Conservation (phyloP, 352 stramenopile genomes). For the Phytophthora quininea region DNA sequence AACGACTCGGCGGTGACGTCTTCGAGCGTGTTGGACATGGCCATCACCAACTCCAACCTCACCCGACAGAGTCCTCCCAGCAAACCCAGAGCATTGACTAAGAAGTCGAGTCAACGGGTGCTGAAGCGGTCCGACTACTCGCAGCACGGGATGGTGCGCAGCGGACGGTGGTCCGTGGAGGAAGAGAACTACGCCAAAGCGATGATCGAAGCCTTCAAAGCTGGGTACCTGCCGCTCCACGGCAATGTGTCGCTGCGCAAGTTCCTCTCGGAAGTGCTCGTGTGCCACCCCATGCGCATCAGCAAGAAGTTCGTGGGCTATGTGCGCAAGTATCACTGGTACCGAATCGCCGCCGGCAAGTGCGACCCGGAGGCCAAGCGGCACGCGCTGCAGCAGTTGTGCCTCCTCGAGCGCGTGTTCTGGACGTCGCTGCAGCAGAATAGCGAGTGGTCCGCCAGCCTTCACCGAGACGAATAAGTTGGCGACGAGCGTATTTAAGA, state of each 20-base stretch:
- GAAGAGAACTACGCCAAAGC: slow-evolving; percentile 82
- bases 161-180: slow-evolving; percentile 70
- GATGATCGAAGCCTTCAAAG: slow-evolving; percentile 86
- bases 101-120: slow-evolving; percentile 55
- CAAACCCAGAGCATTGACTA: slow-evolving; percentile 4
- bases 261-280: slow-evolving; percentile 86
- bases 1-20: slow-evolving; percentile 40
- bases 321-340: slow-evolving; percentile 89
- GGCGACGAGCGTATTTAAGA: slow-evolving; percentile 34
- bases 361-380: slow-evolving; percentile 57
- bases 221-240: slow-evolving; percentile 70
- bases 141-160: slow-evolving; percentile 73
- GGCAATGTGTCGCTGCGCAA: slow-evolving; percentile 86
- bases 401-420: slow-evolving; percentile 61
- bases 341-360: slow-evolving; percentile 71
- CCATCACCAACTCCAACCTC: slow-evolving; percentile 26
- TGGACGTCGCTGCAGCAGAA: slow-evolving; percentile 70
- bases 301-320: slow-evolving; percentile 93
- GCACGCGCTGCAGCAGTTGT: slow-evolving; percentile 47
- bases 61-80: slow-evolving; percentile 32
- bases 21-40: slow-evolving; percentile 20
- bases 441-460: slow-evolving; percentile 45
- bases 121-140: slow-evolving; percentile 86
- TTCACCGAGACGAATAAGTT: slow-evolving; percentile 20
- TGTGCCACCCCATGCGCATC: slow-evolving; percentile 91